Evolutionary conservation across 2,329 filamentous ascomycete genomes (phyloP), one percentile per base, ranked within the genome.

Genomic region (Neofusicoccum parvum): DNA sequence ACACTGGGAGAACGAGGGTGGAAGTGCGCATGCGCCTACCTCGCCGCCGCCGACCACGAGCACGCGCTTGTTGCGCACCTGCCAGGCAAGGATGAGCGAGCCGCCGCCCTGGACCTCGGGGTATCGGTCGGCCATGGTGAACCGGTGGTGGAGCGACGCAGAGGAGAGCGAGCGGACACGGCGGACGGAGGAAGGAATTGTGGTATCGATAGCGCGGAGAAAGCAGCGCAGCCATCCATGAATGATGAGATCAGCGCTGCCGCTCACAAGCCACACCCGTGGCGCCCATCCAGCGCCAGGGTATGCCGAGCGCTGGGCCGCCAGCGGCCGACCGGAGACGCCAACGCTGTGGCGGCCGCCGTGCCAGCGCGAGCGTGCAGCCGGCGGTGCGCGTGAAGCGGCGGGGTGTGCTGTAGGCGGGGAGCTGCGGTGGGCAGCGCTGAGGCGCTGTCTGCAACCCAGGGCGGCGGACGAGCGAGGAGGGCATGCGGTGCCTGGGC

Each of bases 41-140:
- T 98, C 94, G 78, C 95, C 95, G 72, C 95, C 95, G 69, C 95
- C 95, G 7, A 99, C 88, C 4, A 99, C 91, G n/a, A 99, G 82
- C 15, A 98, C 90, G 69, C 88, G 88, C 80, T 96, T 97, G 78
- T 90, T 89, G 75, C 88, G 90, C 73, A 97, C 89, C 81, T 98
- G 95, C 94, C 94, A 99, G 75, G 95, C 95, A 62, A 99, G 83
- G 69, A 99, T 95, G 70, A 99, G 82, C 68, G 94, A 98, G 66
- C 94, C 95, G 60, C 94, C 94, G 65, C 92, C 92, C 79, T 97
- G 89, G 34, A 98, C 87, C 69, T 90, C 84, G 65, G 94, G 92
- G 74, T 91, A 97, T 59, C 85, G 76, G 12, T 76, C 74, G 62
- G 82, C 76, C 83, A 85, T 85, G 64, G 70, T 75, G 67, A 11